phyloP scores from a whole-genome alignment of 208 protist genomes.

The Herpetomonas tarakana region DNA sequence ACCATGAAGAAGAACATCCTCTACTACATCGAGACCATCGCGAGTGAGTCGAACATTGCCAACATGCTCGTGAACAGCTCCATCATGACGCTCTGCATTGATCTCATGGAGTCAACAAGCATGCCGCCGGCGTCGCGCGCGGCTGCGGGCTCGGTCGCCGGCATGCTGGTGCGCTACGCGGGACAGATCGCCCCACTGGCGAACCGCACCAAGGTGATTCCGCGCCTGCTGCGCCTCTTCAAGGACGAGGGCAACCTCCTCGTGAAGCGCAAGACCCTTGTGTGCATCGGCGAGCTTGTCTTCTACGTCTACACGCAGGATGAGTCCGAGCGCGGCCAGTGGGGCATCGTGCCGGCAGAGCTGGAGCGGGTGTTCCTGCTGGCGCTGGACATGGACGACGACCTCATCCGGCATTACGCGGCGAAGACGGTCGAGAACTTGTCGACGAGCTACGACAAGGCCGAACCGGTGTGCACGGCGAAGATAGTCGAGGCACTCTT shows the following conservation, averaged over 20 bases:
- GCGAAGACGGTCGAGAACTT: conserved; percentile 91
- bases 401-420: conserved; percentile 86
- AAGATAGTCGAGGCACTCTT: conserved; percentile 62
- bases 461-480: conserved; percentile 47
- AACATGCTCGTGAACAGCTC: conserved; percentile 89
- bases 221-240: conserved; percentile 50
- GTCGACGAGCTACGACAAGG: conserved; percentile 50
- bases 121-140: conserved; percentile 46
- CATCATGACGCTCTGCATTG: conserved; percentile 86
- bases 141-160: conserved; percentile 75
- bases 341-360: conserved; percentile 42
- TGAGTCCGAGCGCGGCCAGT: conserved; percentile 50
- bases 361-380: conserved; percentile 41
- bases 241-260: conserved; percentile 44
- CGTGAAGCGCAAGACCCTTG: conserved; percentile 73
- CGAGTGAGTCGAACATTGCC: conserved; percentile 63
- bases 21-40: conserved; percentile 85
- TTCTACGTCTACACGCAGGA: conserved; percentile 87
- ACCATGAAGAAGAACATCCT: conserved; percentile 80
- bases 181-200: background rate
- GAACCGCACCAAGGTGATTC: conserved; percentile 38
- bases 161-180: conserved; percentile 83
- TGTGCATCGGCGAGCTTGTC: conserved; percentile 86
- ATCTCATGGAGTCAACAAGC: conserved; percentile 51
- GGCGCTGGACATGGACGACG: conserved; percentile 63